Percentiles rank a stretch among this genome's conserved stretches.
Evolutionary conservation across 805 yeast genomes (phyloP).

Genomic region (Monosporozyma unispora): DNA sequence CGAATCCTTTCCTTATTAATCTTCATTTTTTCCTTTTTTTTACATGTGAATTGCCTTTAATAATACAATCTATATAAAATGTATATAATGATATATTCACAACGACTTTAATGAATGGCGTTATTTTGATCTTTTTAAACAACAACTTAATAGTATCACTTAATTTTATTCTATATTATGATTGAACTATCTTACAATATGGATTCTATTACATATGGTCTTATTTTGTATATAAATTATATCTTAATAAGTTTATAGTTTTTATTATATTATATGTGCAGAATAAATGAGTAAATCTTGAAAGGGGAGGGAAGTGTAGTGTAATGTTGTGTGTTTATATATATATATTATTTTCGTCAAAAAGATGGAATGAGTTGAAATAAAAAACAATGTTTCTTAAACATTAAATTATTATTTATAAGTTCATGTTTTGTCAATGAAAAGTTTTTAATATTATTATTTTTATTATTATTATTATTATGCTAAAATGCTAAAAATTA

Average conservation of each 20-base stretch:
- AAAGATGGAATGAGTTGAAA: neutral
- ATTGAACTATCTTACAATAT: neutral
- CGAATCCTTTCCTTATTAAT: neutral
- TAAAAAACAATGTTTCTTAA: neutral
- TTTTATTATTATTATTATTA: no score
- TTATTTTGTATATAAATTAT: conserved; percentile 3
- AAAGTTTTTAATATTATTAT: neutral
- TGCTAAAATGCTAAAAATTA: neutral
- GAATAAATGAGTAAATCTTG: conserved; percentile 1
- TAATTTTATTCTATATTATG: neutral
- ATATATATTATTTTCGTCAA: neutral
- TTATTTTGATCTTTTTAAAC: neutral
- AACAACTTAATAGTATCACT: neutral
- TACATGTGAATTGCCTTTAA: neutral
- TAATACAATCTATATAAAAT: neutral
- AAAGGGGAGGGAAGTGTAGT: neutral
- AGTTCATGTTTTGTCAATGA: neutral
- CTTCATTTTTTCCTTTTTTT: neutral
- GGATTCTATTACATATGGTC: conserved; percentile 4
- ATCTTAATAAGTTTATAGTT: neutral
- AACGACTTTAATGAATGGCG: neutral
- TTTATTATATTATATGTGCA: neutral
- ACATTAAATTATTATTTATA: neutral
- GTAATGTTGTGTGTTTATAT: no score
- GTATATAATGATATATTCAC: neutral